phyloP scores from a whole-genome alignment of 805 yeast species.

The Myxozyma neotropica region DNA sequence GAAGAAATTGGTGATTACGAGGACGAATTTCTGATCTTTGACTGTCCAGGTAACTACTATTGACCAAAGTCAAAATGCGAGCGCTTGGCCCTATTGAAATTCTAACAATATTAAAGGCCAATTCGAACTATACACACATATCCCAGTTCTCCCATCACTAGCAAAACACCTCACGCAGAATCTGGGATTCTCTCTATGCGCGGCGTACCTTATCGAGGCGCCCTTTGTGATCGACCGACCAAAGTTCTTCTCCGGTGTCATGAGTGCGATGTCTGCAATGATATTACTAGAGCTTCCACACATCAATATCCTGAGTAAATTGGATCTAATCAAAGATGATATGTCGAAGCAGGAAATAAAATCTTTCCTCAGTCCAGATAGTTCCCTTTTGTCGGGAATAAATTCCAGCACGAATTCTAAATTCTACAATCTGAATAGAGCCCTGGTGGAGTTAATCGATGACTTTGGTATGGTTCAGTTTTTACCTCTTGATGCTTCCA shows the following conservation, averaged over 20 bases:
- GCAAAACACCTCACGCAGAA: constrained; percentile 80
- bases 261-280: constrained; percentile 99
- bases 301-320: constrained; percentile 81
- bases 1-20: constrained; percentile 95
- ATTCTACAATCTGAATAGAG: constrained; percentile 69
- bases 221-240: constrained; percentile 89
- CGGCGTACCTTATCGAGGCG: constrained; percentile 88
- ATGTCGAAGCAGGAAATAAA: constrained; percentile 75
- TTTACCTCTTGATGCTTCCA: constrained; percentile 80
- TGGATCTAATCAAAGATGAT: constrained; percentile 76
- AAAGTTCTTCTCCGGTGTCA: constrained; percentile 92
- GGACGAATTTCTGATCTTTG: constrained; percentile 91
- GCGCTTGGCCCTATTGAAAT: neutral
- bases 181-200: constrained; percentile 85
- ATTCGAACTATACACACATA: constrained; percentile 90
- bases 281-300: constrained; percentile 92
- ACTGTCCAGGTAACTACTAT: constrained; percentile 75
- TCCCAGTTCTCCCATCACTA: constrained; percentile 88
- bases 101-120: constrained; percentile 46
- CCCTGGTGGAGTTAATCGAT: constrained; percentile 88
- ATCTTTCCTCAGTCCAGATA: constrained; percentile 88
- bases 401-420: constrained; percentile 59
- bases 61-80: too few species aligned
- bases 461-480: constrained; percentile 99
- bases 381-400: constrained; percentile 63